These are phyloP conservation scores for Musa acuminata DNA, from an alignment of 176 grass and related monocot genomes.

Conservation along the genomic window DNA sequence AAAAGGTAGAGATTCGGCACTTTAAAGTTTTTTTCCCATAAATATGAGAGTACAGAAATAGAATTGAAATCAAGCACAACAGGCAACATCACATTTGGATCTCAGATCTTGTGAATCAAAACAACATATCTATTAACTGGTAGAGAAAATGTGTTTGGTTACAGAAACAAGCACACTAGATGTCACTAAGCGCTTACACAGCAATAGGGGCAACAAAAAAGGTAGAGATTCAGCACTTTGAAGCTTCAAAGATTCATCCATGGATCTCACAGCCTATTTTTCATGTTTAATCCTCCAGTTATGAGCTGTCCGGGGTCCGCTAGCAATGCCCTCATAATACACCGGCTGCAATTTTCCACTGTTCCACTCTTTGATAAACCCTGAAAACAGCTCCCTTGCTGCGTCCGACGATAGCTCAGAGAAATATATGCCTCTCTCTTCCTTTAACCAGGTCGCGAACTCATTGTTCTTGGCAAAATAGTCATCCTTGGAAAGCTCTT, in stretches of 20 bases:
- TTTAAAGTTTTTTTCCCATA: too few relatives aligned
- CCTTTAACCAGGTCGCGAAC: slow-evolving; percentile 82
- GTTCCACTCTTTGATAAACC: slow-evolving; percentile 83
- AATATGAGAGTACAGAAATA: too few relatives aligned
- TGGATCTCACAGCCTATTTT: background rate
- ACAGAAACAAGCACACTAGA: background rate
- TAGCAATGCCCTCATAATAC: slow-evolving; percentile 71
- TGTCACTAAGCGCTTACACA: background rate
- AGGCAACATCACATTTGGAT: too few relatives aligned
- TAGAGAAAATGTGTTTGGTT: background rate
- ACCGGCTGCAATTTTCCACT: slow-evolving; percentile 44
- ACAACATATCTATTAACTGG: background rate
- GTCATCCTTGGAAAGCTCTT: slow-evolving; percentile 86
- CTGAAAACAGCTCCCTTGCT: slow-evolving; percentile 58
- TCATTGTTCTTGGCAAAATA: slow-evolving; percentile 94
- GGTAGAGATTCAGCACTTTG: background rate
- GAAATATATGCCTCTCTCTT: slow-evolving; percentile 80
- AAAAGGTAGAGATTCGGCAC: too few relatives aligned
- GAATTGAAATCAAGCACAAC: too few relatives aligned
- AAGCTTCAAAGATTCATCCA: background rate
- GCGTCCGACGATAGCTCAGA: slow-evolving; percentile 72
- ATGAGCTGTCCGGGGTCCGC: slow-evolving; percentile 63
- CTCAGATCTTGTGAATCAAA: background rate
- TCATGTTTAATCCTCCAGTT: slow-evolving; percentile 83
- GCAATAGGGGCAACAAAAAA: background rate